Evolutionary conservation across 1,284 basidiomycete genomes (phyloP).

Genomic region (Apiotrichum laibachii): DNA sequence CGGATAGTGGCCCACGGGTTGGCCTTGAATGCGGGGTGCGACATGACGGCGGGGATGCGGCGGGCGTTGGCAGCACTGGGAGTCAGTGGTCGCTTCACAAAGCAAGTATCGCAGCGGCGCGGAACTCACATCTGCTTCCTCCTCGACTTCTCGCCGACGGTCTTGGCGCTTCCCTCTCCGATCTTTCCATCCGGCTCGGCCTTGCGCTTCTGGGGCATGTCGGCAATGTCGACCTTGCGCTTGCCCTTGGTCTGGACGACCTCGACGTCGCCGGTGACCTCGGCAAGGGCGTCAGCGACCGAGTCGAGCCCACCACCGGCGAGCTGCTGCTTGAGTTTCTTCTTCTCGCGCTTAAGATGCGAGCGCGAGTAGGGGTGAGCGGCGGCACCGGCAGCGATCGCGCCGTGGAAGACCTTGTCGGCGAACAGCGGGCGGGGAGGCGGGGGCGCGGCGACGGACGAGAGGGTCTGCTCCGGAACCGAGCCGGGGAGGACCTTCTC

Average conservation of each 20-base stretch:
- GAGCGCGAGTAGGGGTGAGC: constrained; percentile 49
- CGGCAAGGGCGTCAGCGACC: constrained; percentile 36
- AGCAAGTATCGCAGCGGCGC: not conserved
- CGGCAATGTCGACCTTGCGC: constrained; percentile 12
- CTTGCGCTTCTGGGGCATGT: constrained; percentile 18
- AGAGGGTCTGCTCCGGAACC: constrained; percentile 7
- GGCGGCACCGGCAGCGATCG: constrained; percentile 11
- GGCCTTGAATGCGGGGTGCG: constrained; percentile 45
- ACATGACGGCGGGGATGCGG: constrained; percentile 45
- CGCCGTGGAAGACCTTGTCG: constrained; percentile 17
- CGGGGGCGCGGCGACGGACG: constrained; percentile 7
- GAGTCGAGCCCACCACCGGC: constrained; percentile 30
- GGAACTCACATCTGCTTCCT: constrained; percentile 47
- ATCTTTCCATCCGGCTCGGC: constrained; percentile 36
- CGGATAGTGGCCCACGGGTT: constrained; percentile 51
- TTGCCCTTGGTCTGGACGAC: constrained; percentile 9
- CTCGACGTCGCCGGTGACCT: constrained; percentile 12
- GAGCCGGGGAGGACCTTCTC: constrained; percentile 25
- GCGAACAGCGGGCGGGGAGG: constrained; percentile 1
- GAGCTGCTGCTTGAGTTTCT: constrained; percentile 39
- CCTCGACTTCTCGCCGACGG: constrained; percentile 43
- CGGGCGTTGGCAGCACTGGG: constrained; percentile 35
- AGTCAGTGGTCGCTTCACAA: constrained; percentile 2
- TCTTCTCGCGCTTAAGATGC: constrained; percentile 44
- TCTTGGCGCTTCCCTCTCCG: constrained; percentile 42